Percentiles rank a stretch among this genome's conserved stretches.
phyloP scores from a whole-genome alignment of 306 rosid species.

The Prunus salicina region DNA sequence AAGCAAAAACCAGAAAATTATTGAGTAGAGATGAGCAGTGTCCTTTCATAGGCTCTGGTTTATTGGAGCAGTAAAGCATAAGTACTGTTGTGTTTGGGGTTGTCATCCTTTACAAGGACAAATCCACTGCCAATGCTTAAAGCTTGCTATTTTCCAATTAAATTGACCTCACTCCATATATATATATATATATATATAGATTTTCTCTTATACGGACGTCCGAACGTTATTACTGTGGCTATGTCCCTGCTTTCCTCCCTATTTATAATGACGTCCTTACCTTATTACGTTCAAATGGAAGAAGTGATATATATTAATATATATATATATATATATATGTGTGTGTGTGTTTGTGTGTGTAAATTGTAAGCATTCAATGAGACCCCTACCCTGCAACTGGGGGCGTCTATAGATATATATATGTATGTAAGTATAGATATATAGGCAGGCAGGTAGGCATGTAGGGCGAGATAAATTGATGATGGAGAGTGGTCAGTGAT shows the following conservation, averaged over 20 bases:
- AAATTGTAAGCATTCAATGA: background rate
- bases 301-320: no score
- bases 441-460: background rate
- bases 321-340: background rate
- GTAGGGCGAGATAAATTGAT: background rate
- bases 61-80: background rate
- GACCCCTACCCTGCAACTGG: background rate
- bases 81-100: background rate
- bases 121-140: conserved; percentile 4
- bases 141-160: background rate
- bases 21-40: background rate
- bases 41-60: background rate
- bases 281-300: no score
- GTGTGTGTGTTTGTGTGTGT: rapidly evolving
- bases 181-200: background rate
- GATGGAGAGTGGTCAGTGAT: background rate
- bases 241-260: no score
- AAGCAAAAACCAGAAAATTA: background rate
- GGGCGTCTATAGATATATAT: background rate
- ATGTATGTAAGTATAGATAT: background rate
- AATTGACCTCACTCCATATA: background rate
- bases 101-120: conserved; percentile 9
- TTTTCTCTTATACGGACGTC: no score
- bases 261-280: no score
- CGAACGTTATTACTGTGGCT: no score